phyloP scores from a whole-genome alignment of 805 yeast species.

The Metschnikowia noctiluminum region DNA sequence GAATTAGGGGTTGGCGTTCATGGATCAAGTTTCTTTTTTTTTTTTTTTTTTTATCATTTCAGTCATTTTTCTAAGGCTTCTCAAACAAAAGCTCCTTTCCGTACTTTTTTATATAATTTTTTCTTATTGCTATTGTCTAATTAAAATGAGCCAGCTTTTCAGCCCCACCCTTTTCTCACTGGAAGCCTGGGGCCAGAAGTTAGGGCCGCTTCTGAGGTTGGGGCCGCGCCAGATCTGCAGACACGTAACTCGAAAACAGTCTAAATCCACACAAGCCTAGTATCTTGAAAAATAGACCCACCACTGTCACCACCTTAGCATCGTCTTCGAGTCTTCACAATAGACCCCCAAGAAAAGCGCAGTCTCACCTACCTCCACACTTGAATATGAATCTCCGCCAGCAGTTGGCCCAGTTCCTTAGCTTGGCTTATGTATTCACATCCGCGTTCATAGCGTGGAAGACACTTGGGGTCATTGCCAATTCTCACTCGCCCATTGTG shows the following conservation, averaged over 20 bases:
- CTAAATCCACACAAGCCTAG: neutral
- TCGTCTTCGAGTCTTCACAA: too few relatives aligned
- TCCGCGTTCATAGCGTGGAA: slow-evolving; percentile 94
- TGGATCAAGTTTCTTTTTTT: too few relatives aligned
- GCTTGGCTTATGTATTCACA: slow-evolving; percentile 74
- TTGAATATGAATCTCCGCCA: slow-evolving; percentile 50
- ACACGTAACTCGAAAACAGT: neutral
- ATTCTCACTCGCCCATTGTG: slow-evolving; percentile 89
- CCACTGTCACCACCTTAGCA: too few relatives aligned
- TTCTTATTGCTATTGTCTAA: too few relatives aligned
- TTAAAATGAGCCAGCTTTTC: too few relatives aligned
- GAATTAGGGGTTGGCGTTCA: too few relatives aligned
- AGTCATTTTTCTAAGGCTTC: too few relatives aligned
- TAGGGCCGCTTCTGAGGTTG: neutral
- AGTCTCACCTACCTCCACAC: neutral
- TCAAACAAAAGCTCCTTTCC: too few relatives aligned
- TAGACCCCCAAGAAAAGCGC: neutral
- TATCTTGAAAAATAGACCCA: neutral
- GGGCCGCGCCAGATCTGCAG: slow-evolving; percentile 1
- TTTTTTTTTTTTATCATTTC: too few relatives aligned
- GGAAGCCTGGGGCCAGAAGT: too few relatives aligned
- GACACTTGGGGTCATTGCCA: slow-evolving; percentile 66
- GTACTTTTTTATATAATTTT: too few relatives aligned
- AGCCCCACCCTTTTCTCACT: too few relatives aligned
- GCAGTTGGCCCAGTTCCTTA: slow-evolving; percentile 62